Evolutionary conservation across 2,329 filamentous ascomycete genomes (phyloP), one percentile per base, ranked within the genome.

Genomic region (Incumbomyces delicatus): DNA sequence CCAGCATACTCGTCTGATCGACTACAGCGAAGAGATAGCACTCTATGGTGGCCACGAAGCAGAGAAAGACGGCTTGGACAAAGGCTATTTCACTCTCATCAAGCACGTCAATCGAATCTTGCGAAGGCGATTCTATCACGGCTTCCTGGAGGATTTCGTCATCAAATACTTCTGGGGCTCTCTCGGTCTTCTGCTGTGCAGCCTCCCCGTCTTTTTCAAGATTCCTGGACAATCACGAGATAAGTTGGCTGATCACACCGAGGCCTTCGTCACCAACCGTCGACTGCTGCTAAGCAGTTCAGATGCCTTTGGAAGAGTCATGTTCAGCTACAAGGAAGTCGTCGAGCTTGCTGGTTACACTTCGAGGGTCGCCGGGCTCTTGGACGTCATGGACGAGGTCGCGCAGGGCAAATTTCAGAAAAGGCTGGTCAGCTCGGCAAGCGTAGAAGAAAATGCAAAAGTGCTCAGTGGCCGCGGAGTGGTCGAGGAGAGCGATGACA

Each of bases 91-190:
- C 62, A 98, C 92, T 1, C 75, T 98, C 32, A 98, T 98, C 71
- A 96, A 95, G 68, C 92, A 98, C 67, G 90, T 98, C 62, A 98
- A 98, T 66, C 83, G 94, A 60, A 95, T 96, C 54, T 69, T 98
- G 51, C 78, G 89, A 33, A 76, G 87, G 52, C 80, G 92, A 41
- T 85, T 98, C 64, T 96, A 96, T 65, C 90, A 98, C 63, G 90
- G 89, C n/a, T 83, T 98, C 60, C 95, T 96, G 90, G 92, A 98
- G 64, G 92, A 98, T 65, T 98, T 95, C 66, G 87, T 96, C 48
- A 95, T 98, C 67, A 98, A 98, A 66, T 98, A 98, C 64, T 92
- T 96, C 67, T 98, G 92, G 92, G 92, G 92, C 34, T 90, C 92
- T 2, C 66, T 98, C 36, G 92, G 92, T 1, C 75, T 98, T 53